Base-by-base conservation (phyloP, 371 early-diverging fungal species). In the Mucor sp. region DNA sequence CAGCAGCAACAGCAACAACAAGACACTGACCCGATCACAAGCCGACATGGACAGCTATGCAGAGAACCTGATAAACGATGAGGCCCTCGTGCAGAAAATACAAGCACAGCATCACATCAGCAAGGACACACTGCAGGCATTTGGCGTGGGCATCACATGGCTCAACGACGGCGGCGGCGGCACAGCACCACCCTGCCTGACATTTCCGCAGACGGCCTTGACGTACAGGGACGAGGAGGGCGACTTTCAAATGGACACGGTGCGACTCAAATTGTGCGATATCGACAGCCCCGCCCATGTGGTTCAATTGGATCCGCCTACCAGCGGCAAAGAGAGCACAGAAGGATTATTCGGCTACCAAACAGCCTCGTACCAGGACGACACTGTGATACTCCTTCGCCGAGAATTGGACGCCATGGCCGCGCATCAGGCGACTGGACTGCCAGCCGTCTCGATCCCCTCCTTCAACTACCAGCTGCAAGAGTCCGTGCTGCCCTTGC, bases 361-460 rank as follows among this genome's bases (percentile, higher is more conserved):
- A 62, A 68, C 86, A 8, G 85, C 85, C 14, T 61, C 74, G 3
- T 56, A 69, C 0, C 74, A 79, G 43, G 62, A 76, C 6, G 72
- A 79, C 15, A 67, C 80, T 4, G 71, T 90, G 6, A 85, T 90
- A 21, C 60, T 91, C 44, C 79, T 91, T 0, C 78, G 85, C 27
- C 76, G 78, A 41, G 92, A 91, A 78, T 66, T 89, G 30, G 91
- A 91, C 58, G 92, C 92, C 0, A 83, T 91, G 86, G 89, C 91
- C 0, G 90, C 85, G 3, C 88, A 86, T 62, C 90, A 91, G 70
- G 84, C 74, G 30, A 91, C 92, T 0, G 87, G 86, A 0, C 76
- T 91, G 17, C 86, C 90, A 0, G 74, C 86, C 21, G 65, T 90
- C 25, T 80, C 87, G 6, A 74, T 91, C 27, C 91, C 91, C 9